A percentile compares a stretch with the other conserved stretches of the same genome.
Evolutionary conservation across 2,329 filamentous ascomycete species (phyloP).

Genomic region (Pseudocercospora fuligena): DNA sequence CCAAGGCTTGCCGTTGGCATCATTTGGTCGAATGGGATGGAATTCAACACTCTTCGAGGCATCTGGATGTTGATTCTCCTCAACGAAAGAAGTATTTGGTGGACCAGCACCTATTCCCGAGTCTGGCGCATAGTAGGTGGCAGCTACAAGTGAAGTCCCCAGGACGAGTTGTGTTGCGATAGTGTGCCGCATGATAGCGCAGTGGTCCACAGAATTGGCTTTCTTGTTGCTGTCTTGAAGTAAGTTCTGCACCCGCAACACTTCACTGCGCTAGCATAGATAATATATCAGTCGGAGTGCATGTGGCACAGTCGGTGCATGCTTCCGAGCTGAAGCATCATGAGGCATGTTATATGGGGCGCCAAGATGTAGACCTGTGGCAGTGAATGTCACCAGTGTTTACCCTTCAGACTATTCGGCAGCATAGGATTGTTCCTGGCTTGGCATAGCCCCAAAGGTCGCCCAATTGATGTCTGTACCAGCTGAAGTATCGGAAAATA

Average conservation of each 20-base stretch:
- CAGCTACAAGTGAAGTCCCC: not conserved
- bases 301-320: not conserved
- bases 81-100: not conserved
- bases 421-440: not conserved
- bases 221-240: no score
- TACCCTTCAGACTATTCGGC: not conserved
- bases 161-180: not conserved
- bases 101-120: not conserved
- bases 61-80: not conserved
- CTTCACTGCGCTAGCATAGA: no score
- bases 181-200: not conserved
- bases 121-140: not conserved
- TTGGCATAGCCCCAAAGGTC: not conserved
- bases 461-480: not conserved
- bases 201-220: no score
- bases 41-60: not conserved
- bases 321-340: not conserved
- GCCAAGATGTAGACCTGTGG: not conserved
- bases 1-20: not conserved
- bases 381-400: slow-evolving; percentile 1
- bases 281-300: not conserved
- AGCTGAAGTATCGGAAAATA: no score
- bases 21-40: not conserved
- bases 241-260: no score
- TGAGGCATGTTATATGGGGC: not conserved